A percentile compares a stretch with the other conserved stretches of the same genome.
phyloP scores from a whole-genome alignment of 1,284 basidiomycete genomes.

The Apiotrichum porosum region DNA sequence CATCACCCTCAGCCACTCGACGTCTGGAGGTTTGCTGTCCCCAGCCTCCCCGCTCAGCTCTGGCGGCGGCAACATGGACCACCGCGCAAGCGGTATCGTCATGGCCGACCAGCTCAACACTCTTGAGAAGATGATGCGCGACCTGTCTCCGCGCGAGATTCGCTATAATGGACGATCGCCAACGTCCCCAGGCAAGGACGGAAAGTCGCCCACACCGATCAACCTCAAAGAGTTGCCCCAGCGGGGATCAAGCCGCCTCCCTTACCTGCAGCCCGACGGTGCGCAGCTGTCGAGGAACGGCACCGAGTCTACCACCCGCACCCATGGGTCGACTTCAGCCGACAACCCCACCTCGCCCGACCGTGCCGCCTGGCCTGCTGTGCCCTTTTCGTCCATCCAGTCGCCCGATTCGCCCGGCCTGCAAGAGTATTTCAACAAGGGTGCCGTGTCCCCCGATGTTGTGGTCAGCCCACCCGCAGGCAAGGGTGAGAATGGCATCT shows the following conservation, averaged over 20 bases:
- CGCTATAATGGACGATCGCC: constrained; percentile 5
- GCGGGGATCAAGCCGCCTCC: constrained; percentile 8
- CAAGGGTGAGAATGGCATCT: too few species aligned
- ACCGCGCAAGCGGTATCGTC: constrained; percentile 43
- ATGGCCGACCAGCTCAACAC: constrained; percentile 47
- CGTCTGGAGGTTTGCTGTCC: background rate
- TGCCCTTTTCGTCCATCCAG: constrained; percentile 16
- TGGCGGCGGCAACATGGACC: constrained; percentile 21
- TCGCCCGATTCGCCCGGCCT: constrained; percentile 10
- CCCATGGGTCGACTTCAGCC: background rate
- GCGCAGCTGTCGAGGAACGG: background rate
- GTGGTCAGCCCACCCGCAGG: too few species aligned
- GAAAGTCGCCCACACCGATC: background rate
- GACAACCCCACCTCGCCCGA: background rate
- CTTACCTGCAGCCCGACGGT: constrained; percentile 12
- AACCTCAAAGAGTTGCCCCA: constrained; percentile 3
- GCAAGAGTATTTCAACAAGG: constrained; percentile 1
- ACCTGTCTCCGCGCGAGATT: constrained; percentile 43
- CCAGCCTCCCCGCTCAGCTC: background rate
- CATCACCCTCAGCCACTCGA: background rate
- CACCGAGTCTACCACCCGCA: background rate
- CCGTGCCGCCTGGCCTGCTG: constrained; percentile 23
- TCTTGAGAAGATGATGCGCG: constrained; percentile 45
- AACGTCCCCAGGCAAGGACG: background rate
- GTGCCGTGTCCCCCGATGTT: background rate